phyloP scores from a whole-genome alignment of 495 filamentous ascomycete species.

The Thermothielavioides terrestris region DNA sequence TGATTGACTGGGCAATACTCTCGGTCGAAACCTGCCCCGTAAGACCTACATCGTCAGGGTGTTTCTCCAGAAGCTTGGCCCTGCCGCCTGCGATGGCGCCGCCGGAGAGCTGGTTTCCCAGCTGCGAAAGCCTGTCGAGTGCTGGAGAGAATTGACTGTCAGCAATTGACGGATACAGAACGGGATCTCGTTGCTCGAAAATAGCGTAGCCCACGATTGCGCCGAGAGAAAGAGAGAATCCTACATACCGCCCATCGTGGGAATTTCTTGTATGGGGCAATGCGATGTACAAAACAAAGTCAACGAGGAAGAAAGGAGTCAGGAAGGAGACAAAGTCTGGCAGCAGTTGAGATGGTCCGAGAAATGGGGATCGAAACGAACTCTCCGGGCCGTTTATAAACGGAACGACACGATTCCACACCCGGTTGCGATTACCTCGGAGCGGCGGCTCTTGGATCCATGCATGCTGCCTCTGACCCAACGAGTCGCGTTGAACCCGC shows the following conservation, averaged over 20 bases:
- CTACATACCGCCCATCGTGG: conserved; percentile 31
- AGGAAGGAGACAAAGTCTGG: neutral
- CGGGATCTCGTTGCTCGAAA: too few relatives aligned
- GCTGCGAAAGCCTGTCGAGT: conserved; percentile 39
- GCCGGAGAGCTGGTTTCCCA: conserved; percentile 40
- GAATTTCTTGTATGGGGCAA: conserved; percentile 1
- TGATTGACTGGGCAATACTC: too few relatives aligned
- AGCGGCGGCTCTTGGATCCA: neutral
- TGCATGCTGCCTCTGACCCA: neutral
- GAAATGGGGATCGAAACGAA: too few relatives aligned
- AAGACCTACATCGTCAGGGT: conserved; percentile 39
- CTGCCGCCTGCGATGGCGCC: conserved; percentile 27
- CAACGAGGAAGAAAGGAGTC: neutral
- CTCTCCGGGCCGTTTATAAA: too few relatives aligned
- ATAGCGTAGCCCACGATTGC: too few relatives aligned
- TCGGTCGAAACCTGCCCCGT: too few relatives aligned
- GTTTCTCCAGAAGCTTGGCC: conserved; percentile 43
- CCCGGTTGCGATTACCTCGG: conserved; percentile 14
- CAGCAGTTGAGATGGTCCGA: neutral
- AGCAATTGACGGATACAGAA: too few relatives aligned
- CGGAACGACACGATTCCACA: too few relatives aligned
- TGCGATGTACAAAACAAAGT: neutral
- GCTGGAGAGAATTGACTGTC: neutral
- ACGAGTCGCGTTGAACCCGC: conserved; percentile 4
- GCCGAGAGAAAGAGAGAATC: too few relatives aligned